These are phyloP conservation scores for Penicillium palitans DNA, from an alignment of 2,329 filamentous ascomycete genomes.

Conservation along the genomic window DNA sequence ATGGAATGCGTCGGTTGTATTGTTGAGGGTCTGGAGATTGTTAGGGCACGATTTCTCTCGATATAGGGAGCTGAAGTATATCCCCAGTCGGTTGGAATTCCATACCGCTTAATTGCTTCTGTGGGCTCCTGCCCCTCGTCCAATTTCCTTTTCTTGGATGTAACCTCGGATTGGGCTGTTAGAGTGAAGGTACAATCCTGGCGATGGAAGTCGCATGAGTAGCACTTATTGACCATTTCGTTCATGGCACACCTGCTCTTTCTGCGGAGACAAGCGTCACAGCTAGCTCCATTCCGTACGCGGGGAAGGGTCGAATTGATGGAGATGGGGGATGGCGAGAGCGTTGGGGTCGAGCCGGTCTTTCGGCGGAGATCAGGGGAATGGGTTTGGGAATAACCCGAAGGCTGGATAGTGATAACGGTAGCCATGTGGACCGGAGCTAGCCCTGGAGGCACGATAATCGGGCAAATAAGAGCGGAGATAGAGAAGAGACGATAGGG, in stretches of 20 bases:
- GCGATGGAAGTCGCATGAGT: constrained; percentile 47
- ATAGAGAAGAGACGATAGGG: neutral
- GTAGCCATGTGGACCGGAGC: constrained; percentile 34
- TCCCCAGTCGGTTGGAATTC: neutral
- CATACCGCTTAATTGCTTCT: constrained; percentile 42
- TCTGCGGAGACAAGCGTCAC: constrained; percentile 45
- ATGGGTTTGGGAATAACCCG: constrained; percentile 25
- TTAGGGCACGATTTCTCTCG: constrained; percentile 5
- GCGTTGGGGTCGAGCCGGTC: constrained; percentile 24
- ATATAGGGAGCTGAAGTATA: neutral
- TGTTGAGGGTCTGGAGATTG: constrained; percentile 28
- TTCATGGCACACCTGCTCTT: constrained; percentile 48
- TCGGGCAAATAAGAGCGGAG: neutral
- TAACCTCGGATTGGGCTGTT: constrained; percentile 25
- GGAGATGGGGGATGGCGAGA: constrained; percentile 28
- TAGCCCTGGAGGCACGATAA: neutral
- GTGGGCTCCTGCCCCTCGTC: constrained; percentile 32
- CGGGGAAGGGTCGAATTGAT: constrained; percentile 29
- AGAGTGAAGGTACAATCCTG: constrained; percentile 47
- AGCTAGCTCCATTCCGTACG: constrained; percentile 42
- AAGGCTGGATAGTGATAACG: constrained; percentile 44
- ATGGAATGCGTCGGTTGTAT: constrained; percentile 15
- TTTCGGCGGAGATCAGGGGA: constrained; percentile 29
- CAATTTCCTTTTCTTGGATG: constrained; percentile 43
- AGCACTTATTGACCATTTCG: constrained; percentile 46